Conservation (phyloP, 2,329 filamentous ascomycete genomes). For the Clonostachys sp. region DNA sequence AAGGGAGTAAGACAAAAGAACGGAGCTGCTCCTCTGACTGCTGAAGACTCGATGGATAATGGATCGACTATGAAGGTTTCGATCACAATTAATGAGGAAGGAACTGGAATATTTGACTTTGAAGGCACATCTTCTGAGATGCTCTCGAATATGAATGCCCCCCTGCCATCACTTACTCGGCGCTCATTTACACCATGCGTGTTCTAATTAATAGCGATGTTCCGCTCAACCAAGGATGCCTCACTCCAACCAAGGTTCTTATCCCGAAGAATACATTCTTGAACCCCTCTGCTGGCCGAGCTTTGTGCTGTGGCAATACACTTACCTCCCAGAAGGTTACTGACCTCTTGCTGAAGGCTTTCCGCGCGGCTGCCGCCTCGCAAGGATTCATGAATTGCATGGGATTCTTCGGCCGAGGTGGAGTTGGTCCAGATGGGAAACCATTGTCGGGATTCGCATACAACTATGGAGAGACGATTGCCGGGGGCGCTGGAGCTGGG, state of each 20-base stretch:
- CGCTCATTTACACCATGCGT: conserved; percentile 30
- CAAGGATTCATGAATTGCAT: conserved; percentile 25
- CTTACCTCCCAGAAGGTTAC: conserved; percentile 24
- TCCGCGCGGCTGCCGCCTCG: conserved; percentile 13
- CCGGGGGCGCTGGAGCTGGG: conserved; percentile 25
- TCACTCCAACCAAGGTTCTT: conserved; percentile 23
- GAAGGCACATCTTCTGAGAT: conserved; percentile 24
- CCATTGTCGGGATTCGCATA: conserved; percentile 34
- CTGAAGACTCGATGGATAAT: conserved; percentile 27
- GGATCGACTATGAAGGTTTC: conserved; percentile 24
- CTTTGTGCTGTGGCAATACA: conserved; percentile 61
- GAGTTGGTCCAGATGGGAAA: conserved; percentile 13
- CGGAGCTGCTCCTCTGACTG: conserved; percentile 11
- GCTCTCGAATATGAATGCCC: conserved; percentile 27
- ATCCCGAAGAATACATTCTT: conserved; percentile 23
- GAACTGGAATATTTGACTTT: conserved; percentile 28
- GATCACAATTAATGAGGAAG: conserved; percentile 21
- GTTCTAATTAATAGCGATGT: conserved; percentile 26
- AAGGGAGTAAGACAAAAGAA: conserved; percentile 36
- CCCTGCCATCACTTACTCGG: conserved; percentile 29
- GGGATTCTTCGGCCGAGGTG: conserved; percentile 21
- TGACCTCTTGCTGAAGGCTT: conserved; percentile 22
- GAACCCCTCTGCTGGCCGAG: conserved; percentile 21
- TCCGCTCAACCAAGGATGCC: conserved; percentile 31
- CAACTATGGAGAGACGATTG: conserved; percentile 23